Percentiles rank a stretch among this genome's conserved stretches.
Conservation (phyloP, 192 early-diverging fungal species). For the Chytriomyces confervae region DNA sequence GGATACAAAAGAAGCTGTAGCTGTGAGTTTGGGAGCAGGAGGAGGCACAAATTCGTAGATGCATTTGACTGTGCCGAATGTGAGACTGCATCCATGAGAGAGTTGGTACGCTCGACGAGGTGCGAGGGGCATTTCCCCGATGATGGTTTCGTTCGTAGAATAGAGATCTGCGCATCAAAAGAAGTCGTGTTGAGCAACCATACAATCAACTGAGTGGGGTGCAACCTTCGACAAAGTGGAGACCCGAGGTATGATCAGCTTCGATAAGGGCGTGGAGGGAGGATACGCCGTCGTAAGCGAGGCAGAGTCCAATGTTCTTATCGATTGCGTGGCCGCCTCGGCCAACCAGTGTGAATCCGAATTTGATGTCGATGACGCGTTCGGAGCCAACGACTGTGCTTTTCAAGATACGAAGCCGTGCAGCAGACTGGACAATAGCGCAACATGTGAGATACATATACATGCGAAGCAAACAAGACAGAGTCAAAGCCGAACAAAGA, state of each 20-base stretch:
- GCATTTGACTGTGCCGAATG: conserved; percentile 27
- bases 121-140: neutral
- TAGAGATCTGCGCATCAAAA: conserved; percentile 7
- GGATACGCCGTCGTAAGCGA: neutral
- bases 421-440: neutral
- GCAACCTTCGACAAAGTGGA: neutral
- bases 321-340: neutral
- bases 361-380: neutral
- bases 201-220: too few relatives aligned
- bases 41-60: conserved; percentile 5
- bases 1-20: too few relatives aligned
- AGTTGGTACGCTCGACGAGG: conserved; percentile 24
- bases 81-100: conserved; percentile 3
- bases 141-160: conserved; percentile 18
- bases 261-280: neutral
- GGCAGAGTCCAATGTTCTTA: neutral
- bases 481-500: too few relatives aligned
- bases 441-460: neutral
- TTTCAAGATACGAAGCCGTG: neutral
- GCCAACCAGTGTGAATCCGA: neutral
- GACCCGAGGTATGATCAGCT: neutral
- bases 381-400: neutral
- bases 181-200: too few relatives aligned
- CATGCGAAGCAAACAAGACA: neutral
- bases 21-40: neutral